phyloP scores from a whole-genome alignment of 2,329 filamentous ascomycete genomes.

The Stachybotrys elegans region DNA sequence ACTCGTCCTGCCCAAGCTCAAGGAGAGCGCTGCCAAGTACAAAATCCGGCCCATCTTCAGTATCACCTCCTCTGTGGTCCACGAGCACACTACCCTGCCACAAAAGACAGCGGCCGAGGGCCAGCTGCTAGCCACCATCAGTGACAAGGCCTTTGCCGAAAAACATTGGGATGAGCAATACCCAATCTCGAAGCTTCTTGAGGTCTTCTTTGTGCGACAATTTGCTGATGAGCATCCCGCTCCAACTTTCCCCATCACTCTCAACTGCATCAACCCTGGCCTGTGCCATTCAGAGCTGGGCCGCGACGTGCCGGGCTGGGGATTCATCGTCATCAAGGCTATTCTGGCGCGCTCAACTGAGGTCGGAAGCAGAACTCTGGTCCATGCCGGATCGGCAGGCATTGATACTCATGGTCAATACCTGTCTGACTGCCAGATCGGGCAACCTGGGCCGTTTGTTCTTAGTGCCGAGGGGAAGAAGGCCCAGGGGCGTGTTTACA shows the following conservation, averaged over 20 bases:
- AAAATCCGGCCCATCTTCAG: neutral
- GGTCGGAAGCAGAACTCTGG: conserved; percentile 39
- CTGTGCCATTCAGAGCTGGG: conserved; percentile 43
- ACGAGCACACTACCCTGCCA: conserved; percentile 17
- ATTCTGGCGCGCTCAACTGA: conserved; percentile 39
- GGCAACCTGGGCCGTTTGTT: too few species aligned
- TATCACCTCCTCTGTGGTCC: neutral
- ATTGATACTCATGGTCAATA: conserved; percentile 40
- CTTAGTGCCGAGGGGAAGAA: neutral
- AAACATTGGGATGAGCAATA: too few species aligned
- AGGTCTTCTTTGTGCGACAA: conserved; percentile 18
- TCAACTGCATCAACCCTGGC: conserved; percentile 50
- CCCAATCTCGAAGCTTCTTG: conserved; percentile 24
- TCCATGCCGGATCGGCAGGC: conserved; percentile 30
- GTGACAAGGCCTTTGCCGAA: too few species aligned
- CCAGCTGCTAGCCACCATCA: too few species aligned
- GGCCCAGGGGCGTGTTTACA: neutral
- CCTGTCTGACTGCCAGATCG: conserved; percentile 27
- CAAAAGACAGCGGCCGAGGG: too few species aligned
- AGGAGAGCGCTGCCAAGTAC: conserved; percentile 19
- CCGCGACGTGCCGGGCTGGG: conserved; percentile 26
- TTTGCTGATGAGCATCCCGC: conserved; percentile 8
- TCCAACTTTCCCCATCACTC: conserved; percentile 22
- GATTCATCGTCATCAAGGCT: conserved; percentile 18
- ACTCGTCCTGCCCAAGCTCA: conserved; percentile 46